A percentile compares a stretch with the other conserved stretches of the same genome.
Conservation (phyloP, 1,284 basidiomycete species). For the Pterulicium gracile region DNA sequence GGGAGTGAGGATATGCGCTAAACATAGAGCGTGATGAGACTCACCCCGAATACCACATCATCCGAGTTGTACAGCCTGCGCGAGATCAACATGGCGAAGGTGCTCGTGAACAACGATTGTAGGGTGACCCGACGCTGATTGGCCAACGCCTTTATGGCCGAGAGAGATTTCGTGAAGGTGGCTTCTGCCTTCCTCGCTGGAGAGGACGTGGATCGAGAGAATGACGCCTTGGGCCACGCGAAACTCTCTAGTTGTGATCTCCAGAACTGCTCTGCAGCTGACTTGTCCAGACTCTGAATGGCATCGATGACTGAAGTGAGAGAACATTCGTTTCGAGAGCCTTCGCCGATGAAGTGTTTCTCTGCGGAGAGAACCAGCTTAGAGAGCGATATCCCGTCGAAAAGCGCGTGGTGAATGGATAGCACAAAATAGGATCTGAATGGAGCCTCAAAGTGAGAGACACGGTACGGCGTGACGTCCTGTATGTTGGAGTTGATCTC, state of each 20-base stretch:
- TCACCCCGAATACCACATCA: constrained; percentile 35
- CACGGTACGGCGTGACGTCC: constrained; percentile 24
- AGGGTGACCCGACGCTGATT: constrained; percentile 28
- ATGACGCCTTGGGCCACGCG: constrained; percentile 19
- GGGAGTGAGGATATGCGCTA: neutral
- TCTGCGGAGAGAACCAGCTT: constrained; percentile 28
- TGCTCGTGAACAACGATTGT: constrained; percentile 30
- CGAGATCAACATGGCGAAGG: constrained; percentile 25
- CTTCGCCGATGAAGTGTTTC: constrained; percentile 17
- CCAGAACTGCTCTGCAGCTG: constrained; percentile 27
- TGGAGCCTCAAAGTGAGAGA: constrained; percentile 19
- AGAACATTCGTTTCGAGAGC: constrained; percentile 13
- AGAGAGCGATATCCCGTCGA: constrained; percentile 35
- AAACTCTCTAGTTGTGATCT: constrained; percentile 21
- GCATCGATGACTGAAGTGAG: constrained; percentile 21
- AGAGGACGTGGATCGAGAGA: constrained; percentile 11
- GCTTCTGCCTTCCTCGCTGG: constrained; percentile 13
- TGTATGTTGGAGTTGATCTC: constrained; percentile 24
- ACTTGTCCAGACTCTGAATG: constrained; percentile 20
- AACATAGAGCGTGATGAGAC: constrained; percentile 11
- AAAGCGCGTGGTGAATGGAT: constrained; percentile 38
- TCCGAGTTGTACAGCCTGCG: constrained; percentile 12
- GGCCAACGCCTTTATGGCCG: constrained; percentile 22
- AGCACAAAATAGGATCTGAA: constrained; percentile 18
- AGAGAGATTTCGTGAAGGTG: constrained; percentile 18